Percentiles rank a stretch among this genome's conserved stretches.
Conservation (phyloP, 2,329 filamentous ascomycete genomes). For the Colletotrichum cuscutae region DNA sequence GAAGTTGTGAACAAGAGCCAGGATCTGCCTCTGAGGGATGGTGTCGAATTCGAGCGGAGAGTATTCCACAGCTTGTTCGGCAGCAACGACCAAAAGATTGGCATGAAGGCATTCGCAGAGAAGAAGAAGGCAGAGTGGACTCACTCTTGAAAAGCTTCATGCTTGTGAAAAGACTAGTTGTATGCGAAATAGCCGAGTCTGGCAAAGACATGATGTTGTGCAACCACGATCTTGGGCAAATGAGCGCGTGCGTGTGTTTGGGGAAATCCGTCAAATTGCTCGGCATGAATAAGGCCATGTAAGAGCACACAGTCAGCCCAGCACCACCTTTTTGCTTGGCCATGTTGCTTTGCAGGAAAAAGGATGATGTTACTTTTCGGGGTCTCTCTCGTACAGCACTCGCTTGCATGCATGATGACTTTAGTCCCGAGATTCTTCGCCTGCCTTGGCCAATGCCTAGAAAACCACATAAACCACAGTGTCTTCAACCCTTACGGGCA, state of each 20-base stretch:
- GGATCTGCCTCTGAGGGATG: constrained; percentile 86
- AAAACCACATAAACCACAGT: not conserved
- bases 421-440: not conserved
- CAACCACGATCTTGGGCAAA: not conserved
- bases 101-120: constrained; percentile 93
- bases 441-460: not conserved
- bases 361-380: constrained; percentile 10
- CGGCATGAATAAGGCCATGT: constrained; percentile 1
- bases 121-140: constrained; percentile 95
- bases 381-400: constrained; percentile 4
- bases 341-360: not conserved
- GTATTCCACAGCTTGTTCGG: constrained; percentile 95
- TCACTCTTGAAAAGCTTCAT: constrained; percentile 66
- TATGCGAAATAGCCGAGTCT: constrained; percentile 18
- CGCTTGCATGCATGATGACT: not conserved
- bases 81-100: constrained; percentile 96
- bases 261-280: constrained; percentile 9
- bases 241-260: not conserved
- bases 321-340: constrained; percentile 13
- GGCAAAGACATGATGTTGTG: constrained; percentile 22
- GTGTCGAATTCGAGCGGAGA: constrained; percentile 92
- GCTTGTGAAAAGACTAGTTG: not conserved
- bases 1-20: constrained; percentile 99
- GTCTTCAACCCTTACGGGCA: not conserved
- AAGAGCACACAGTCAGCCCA: constrained; percentile 29